Base-by-base conservation (phyloP, 768 basidiomycete species). In the Suillus ampliporus region DNA sequence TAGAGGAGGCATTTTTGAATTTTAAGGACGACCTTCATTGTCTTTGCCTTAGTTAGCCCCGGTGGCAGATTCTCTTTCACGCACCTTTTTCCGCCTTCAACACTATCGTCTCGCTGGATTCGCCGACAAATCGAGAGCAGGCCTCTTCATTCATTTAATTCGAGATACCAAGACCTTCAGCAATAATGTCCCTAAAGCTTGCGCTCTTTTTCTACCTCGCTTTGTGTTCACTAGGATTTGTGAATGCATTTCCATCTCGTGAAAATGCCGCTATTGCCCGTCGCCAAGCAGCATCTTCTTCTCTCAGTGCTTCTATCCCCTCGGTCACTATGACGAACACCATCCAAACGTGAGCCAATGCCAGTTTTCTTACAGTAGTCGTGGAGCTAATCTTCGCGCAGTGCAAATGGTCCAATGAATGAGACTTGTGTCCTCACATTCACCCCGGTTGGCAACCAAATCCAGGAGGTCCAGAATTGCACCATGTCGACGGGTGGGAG, bases 341-440 rank as follows among this genome's bases (percentile, higher is more conserved):
- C 26, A 64, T 77, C 17, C 70, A 81, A 64, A 82, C 79, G 82
- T 83, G 68, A 71, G 82, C 77, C n/a, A 37, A 5, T 35, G 19
- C 17, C 19, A 41, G 9, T 34, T 35, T 41, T 38, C 15, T 23
- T 23, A 10, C 14, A 31, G 2, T 17, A 11, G 5, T 10, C 4
- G 35, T 52, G 15, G 7, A 35, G 11, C 38, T 35, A 17, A 52
- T 26, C 19, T 34, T 31, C 31, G n/a, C 31, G n/a, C 64, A 88
- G 87, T 58, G 61, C 79, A 50, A 76, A 80, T 61, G 88, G 88
- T 19, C 72, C 74, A 34, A 75, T 86, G 72, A 84, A 78, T 46
- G 79, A 86, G 76, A 86, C 81, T n/a, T 90, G 89, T 70, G 77
- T 82, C 11, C 76, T 86, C 53, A 83, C 84, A 11, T 78, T 89